Percentiles rank a stretch among this genome's conserved stretches.
phyloP scores from a whole-genome alignment of 1,284 basidiomycete genomes.

The Trichosporon ovoides region DNA sequence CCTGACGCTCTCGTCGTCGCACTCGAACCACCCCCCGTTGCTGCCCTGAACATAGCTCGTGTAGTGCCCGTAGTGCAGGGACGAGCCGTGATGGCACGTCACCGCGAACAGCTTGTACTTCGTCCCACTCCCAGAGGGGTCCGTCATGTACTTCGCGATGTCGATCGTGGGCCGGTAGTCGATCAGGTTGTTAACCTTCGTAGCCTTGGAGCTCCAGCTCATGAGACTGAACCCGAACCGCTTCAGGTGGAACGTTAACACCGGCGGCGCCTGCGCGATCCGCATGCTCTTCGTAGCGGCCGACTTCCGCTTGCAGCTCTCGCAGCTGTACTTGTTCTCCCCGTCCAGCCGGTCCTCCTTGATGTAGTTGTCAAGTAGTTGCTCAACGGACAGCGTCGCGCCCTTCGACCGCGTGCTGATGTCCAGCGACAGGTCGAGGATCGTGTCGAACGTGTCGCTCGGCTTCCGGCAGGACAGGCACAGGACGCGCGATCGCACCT shows the following conservation, averaged over 20 bases:
- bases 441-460: constrained; percentile 94
- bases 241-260: constrained; percentile 94
- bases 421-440: constrained; percentile 88
- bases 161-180: constrained; percentile 74
- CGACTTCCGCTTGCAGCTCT: constrained; percentile 52
- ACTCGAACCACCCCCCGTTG: constrained; percentile 75
- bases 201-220: constrained; percentile 56
- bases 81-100: constrained; percentile 86
- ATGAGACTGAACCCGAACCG: constrained; percentile 59
- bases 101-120: constrained; percentile 86
- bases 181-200: constrained; percentile 74
- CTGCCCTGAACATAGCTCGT: constrained; percentile 75
- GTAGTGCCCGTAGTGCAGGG: constrained; percentile 95
- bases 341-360: constrained; percentile 78
- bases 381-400: constrained; percentile 53
- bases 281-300: constrained; percentile 51
- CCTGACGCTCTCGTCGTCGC: constrained; percentile 82
- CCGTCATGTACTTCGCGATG: constrained; percentile 77
- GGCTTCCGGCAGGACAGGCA: constrained; percentile 78
- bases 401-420: constrained; percentile 55
- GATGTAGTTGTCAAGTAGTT: constrained; percentile 79
- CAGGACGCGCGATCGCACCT: constrained; percentile 85
- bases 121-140: constrained; percentile 54
- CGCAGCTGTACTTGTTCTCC: constrained; percentile 95
- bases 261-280: constrained; percentile 76